Conservation (phyloP, 106 monocot genomes). For the Iris macrosiphon region DNA sequence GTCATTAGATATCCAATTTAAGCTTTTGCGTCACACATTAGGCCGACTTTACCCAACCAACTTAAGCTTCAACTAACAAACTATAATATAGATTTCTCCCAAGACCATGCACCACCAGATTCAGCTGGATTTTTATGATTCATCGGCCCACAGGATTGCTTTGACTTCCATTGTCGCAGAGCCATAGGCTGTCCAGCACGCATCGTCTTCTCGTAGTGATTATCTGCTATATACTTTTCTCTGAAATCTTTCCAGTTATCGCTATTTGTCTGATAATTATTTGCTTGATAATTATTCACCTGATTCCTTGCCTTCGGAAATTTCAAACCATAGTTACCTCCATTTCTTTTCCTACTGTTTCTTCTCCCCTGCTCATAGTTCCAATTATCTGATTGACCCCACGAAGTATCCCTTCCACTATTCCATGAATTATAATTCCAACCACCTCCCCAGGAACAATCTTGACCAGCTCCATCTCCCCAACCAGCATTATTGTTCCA, state of each 20-base stretch:
- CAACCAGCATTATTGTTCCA: constrained; percentile 9
- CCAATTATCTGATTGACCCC: constrained; percentile 10
- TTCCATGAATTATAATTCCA: constrained; percentile 8
- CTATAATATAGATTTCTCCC: neutral
- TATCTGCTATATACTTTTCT: neutral
- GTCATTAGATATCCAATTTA: no score
- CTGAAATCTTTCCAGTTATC: constrained; percentile 16
- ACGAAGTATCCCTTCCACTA: constrained; percentile 8
- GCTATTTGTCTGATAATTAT: constrained; percentile 12
- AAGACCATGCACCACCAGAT: neutral
- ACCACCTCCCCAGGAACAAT: neutral
- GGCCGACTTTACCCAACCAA: no score
- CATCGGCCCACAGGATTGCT: neutral
- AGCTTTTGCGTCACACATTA: no score
- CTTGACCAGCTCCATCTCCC: neutral
- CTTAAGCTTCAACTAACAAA: neutral
- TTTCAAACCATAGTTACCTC: constrained; percentile 8
- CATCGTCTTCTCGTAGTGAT: constrained; percentile 13
- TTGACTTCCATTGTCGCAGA: neutral
- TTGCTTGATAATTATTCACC: constrained; percentile 8
- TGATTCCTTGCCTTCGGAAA: constrained; percentile 18
- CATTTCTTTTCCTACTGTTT: constrained; percentile 21
- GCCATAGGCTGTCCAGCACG: constrained; percentile 1
- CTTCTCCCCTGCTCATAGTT: constrained; percentile 11
- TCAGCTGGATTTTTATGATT: constrained; percentile 8